Evolutionary conservation across 2,329 filamentous ascomycete genomes (phyloP), one percentile per base, ranked within the genome.

Genomic region (Alternaria sp.): DNA sequence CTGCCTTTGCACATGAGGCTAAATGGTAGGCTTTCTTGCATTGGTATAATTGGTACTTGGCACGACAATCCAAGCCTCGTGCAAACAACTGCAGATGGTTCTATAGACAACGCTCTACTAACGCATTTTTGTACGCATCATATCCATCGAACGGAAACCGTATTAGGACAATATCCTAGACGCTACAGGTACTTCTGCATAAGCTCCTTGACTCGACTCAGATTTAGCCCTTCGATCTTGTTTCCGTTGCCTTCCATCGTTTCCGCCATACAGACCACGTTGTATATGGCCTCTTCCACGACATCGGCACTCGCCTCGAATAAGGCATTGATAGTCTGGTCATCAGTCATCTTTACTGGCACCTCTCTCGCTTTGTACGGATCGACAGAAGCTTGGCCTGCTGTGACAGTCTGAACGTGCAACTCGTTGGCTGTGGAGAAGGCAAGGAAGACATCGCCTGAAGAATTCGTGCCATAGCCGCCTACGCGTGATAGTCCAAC

Each of bases 401-500:
- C 63, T 7, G 68, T 72, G 43, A 72, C 57, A 7, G 75, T 78
- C 66, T 84, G 82, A 38, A 84, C 80, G 2, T 79, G 77, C 1
- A 87, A 77, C 44, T 81, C 79, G 60, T 85, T 87, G 6, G 81
- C 88, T 0, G 88, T 91, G 8, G 87, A 90, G 60, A 91, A 86
- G 4, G 89, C 88, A 3, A 91, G 79, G 71, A 90, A 90, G 60
- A 91, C 86, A 62, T 91, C 89, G 0, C 89, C 89, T 0, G 87
- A 90, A 11, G 82, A 82, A 64, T 90, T 90, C 44, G 83, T 81
- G 0, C 87, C 88, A 60, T 86, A 86, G 2, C 87, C 86, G 3
- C 88, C 88, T 0, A 89, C 87, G 58, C 85, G 82, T 5, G 85
- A 80, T 1, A 91, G 74, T 0, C 89, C 88, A 1, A 90, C 84